Base-by-base conservation (phyloP, 306 rosid genomes). In the Gynostemma pentaphyllum region DNA sequence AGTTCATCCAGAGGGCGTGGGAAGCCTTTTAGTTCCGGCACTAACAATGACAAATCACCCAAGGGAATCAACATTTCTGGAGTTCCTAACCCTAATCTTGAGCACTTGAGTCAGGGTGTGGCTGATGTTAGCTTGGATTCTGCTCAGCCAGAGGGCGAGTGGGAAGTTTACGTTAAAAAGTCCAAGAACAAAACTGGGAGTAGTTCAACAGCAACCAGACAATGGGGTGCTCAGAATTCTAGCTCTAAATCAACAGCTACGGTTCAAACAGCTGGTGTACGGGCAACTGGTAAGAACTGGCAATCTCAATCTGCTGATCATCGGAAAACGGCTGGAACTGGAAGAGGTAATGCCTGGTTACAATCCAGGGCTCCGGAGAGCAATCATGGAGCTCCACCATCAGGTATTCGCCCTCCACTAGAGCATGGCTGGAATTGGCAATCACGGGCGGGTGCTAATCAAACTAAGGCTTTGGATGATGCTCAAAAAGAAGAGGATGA, bases 361-460 rank as follows among this genome's bases (percentile, higher is more conserved):
- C 83, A 76, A n/a, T 45, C 69, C 4, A 66, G 63, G 73, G 73
- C 70, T 66, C 45, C 27, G 6, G 85, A 74, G 19, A 68, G 53
- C 44, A 70, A 41, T 69, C 57, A 54, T 40, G 49, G 23, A 66
- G 16, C 68, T 39, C 48, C 81, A 6, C 78, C 62, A 50, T 66
- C 88, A 15, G 30, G 68, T 52, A 73, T 78, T 45, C 78, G 39
- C 46, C 90, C 92, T 64, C 95, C 97, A 0, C 75, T 90, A 49
- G 68, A 82, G 75, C 74, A 74, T 68, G 95, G 95, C n/a, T 90
- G 97, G 95, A 80, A 82, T 69, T 89, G 97, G 95, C 74, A 66
- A 62, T 72, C 97, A 50, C 72, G 81, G 66, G 41, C 70, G 48
- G 82, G 63, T 59, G 68, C 72, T 8, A 55, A 50, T 52, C 85